Evolutionary conservation across 495 filamentous ascomycete species (phyloP).

Genomic region (Neurospora africana): DNA sequence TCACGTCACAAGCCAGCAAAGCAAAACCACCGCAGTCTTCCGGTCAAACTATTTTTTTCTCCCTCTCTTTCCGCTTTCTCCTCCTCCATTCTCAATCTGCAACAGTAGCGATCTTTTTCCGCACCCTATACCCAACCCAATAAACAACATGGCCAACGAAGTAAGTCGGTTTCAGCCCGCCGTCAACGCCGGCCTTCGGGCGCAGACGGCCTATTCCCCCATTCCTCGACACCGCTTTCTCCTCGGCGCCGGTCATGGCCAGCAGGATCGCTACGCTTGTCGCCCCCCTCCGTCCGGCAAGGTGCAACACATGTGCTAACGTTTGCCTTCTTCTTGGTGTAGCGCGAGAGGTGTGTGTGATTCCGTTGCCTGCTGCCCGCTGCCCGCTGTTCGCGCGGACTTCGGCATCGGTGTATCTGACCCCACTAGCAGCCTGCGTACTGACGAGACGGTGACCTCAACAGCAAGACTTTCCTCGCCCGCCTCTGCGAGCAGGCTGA

Average conservation of each 20-base stretch:
- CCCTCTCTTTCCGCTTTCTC: neutral
- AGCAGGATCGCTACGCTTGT: conserved; percentile 18
- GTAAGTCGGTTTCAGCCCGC: conserved; percentile 36
- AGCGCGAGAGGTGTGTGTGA: conserved; percentile 75
- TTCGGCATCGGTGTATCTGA: conserved; percentile 1
- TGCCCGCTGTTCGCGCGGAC: neutral
- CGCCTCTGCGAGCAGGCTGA: conserved; percentile 99
- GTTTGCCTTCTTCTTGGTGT: conserved; percentile 15
- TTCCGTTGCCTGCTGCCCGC: neutral
- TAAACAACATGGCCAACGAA: conserved; percentile 53
- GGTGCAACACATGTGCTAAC: conserved; percentile 30
- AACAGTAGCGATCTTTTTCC: conserved; percentile 11
- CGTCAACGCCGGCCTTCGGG: conserved; percentile 1
- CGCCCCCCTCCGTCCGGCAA: neutral
- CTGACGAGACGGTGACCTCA: conserved; percentile 21
- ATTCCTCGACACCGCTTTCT: conserved; percentile 18
- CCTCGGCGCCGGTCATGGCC: conserved; percentile 13
- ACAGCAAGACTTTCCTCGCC: conserved; percentile 99
- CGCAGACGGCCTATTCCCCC: conserved; percentile 17
- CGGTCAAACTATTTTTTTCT: conserved; percentile 7
- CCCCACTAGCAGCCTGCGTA: conserved; percentile 1
- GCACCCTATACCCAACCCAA: conserved; percentile 10
- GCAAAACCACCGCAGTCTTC: conserved; percentile 10
- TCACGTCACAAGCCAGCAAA: conserved; percentile 27
- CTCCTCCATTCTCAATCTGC: neutral